Conservation (phyloP, 2,329 filamentous ascomycete species). For the Aquanectria penicillioides region DNA sequence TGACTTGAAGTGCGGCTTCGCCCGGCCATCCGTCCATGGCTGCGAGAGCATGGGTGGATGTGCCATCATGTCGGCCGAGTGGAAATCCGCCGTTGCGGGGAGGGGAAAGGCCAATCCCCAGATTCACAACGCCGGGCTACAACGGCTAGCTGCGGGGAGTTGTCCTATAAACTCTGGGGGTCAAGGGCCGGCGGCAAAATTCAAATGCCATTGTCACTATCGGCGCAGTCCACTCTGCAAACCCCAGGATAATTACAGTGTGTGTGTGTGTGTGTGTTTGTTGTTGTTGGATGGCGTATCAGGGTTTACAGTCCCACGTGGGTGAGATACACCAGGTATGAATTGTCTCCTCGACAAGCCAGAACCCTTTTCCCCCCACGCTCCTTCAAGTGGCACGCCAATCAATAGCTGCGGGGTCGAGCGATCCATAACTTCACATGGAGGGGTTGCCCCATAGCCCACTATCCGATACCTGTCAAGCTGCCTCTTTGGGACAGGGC, state of each 20-base stretch:
- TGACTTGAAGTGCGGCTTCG: conserved; percentile 30
- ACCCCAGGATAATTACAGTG: neutral
- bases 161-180: neutral
- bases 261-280: too few species aligned
- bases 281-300: neutral
- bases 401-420: conserved; percentile 20
- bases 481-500: conserved; percentile 16
- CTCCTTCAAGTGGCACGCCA: conserved; percentile 9
- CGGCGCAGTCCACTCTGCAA: neutral
- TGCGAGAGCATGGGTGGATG: neutral
- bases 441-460: neutral
- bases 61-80: conserved; percentile 35
- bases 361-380: conserved; percentile 16
- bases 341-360: conserved; percentile 7
- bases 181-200: neutral
- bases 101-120: neutral
- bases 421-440: neutral
- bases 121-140: conserved; percentile 6
- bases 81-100: conserved; percentile 24
- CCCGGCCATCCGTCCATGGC: conserved; percentile 25
- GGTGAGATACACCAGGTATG: conserved; percentile 13
- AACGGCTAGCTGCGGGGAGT: conserved; percentile 13
- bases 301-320: conserved; percentile 13
- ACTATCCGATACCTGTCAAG: conserved; percentile 14
- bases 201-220: neutral